phyloP scores from a whole-genome alignment of 75 land plant genomes.

The Cunninghamia lanceolata region DNA sequence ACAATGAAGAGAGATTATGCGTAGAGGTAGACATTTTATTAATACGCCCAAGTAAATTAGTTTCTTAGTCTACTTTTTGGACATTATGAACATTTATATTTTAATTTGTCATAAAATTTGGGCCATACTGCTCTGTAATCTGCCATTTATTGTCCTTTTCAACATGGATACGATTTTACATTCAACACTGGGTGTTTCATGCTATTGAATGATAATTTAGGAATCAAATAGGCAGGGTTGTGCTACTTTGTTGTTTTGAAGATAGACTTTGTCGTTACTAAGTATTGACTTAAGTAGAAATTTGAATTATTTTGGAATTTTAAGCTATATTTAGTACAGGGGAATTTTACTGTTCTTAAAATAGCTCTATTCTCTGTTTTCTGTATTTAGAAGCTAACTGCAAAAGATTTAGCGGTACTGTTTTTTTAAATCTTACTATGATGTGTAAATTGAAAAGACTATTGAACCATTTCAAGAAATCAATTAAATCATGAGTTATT shows the following conservation, averaged over 20 bases:
- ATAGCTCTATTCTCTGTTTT: background rate
- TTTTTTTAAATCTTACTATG: background rate
- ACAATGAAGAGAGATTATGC: slow-evolving; percentile 44
- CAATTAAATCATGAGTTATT: background rate
- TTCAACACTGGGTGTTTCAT: background rate
- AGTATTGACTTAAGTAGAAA: background rate
- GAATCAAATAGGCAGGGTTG: background rate
- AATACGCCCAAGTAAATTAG: background rate
- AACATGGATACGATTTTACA: slow-evolving; percentile 41
- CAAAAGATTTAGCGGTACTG: background rate
- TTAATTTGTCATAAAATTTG: background rate
- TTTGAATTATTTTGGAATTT: background rate
- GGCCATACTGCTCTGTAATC: background rate
- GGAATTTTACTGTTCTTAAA: background rate
- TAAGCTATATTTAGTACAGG: background rate
- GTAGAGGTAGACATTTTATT: slow-evolving; percentile 22
- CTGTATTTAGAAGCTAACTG: background rate
- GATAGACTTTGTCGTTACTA: background rate
- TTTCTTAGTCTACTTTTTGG: background rate
- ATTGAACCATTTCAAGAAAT: background rate
- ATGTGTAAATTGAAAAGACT: background rate
- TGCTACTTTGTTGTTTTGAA: background rate
- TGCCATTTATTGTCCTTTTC: slow-evolving; percentile 17
- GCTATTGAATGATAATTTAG: background rate
- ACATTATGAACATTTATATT: background rate